A percentile compares a stretch with the other conserved stretches of the same genome.
phyloP scores from a whole-genome alignment of 495 filamentous ascomycete genomes.

The Cercophora sp. region DNA sequence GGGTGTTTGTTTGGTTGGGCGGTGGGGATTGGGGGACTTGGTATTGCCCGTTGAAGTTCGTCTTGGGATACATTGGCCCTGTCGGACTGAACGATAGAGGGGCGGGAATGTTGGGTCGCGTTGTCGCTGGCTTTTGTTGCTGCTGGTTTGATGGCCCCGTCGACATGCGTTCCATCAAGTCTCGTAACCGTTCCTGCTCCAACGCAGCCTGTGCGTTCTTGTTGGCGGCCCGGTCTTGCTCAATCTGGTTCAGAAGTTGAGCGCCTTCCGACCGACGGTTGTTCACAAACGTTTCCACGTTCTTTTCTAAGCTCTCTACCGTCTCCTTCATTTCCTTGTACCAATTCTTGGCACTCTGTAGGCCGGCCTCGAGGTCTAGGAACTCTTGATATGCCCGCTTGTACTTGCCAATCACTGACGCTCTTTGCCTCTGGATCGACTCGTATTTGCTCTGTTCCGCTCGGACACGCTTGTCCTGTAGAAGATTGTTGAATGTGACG shows the following conservation, averaged over 20 bases:
- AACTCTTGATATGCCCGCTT: constrained; percentile 91
- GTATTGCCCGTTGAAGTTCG: constrained; percentile 47
- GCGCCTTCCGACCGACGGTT: constrained; percentile 90
- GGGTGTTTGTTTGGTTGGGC: constrained; percentile 37
- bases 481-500: constrained; percentile 75
- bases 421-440: constrained; percentile 74
- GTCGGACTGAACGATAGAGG: constrained; percentile 36
- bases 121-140: constrained; percentile 36
- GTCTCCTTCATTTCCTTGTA: constrained; percentile 95
- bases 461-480: constrained; percentile 91
- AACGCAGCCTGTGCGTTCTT: constrained; percentile 73
- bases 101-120: constrained; percentile 45
- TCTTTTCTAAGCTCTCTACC: constrained; percentile 90
- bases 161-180: constrained; percentile 93
- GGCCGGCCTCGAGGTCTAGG: constrained; percentile 80
- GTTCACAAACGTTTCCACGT: constrained; percentile 94
- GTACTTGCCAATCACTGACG: constrained; percentile 77
- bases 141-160: constrained; percentile 53
- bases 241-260: constrained; percentile 82
- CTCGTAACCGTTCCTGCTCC: constrained; percentile 79
- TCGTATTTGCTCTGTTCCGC: constrained; percentile 95
- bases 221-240: constrained; percentile 65
- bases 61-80: constrained; percentile 43
- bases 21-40: constrained; percentile 50
- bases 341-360: constrained; percentile 83